Evolutionary conservation across 179 eudicot species (phyloP).

Genomic region (Heliamphora pulchella): DNA sequence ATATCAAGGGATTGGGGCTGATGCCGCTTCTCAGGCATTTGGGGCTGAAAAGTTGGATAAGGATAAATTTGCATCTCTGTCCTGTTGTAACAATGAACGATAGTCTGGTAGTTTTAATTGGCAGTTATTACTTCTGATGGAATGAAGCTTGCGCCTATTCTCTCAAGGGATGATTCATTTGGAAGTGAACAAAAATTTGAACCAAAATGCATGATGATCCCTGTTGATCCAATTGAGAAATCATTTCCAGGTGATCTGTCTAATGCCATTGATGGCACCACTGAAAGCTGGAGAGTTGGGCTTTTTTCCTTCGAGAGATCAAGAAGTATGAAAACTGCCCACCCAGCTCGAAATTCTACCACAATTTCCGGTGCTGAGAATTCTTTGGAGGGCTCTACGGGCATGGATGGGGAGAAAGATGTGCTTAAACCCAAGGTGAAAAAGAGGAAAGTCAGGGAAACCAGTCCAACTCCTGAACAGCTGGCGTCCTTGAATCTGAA

Average conservation of each 20-base stretch:
- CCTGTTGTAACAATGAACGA: not conserved
- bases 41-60: not conserved
- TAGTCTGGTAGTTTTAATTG: not conserved
- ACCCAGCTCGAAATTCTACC: conserved; percentile 4
- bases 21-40: not conserved
- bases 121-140: conserved; percentile 44
- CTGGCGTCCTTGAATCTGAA: conserved; percentile 75
- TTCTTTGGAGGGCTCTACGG: conserved; percentile 19
- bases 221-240: conserved; percentile 30
- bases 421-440: conserved; percentile 24
- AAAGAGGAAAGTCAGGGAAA: conserved; percentile 44
- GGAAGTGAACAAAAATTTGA: conserved; percentile 28
- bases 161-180: conserved; percentile 22
- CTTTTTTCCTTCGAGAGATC: conserved; percentile 55
- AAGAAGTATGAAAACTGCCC: conserved; percentile 30
- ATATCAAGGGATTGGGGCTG: not conserved
- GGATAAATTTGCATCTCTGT: conserved; percentile 13
- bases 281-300: conserved; percentile 60
- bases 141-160: conserved; percentile 25
- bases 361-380: conserved; percentile 26
- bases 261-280: conserved; percentile 28
- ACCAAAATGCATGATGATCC: conserved; percentile 38
- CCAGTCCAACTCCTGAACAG: conserved; percentile 77
- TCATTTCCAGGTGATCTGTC: conserved; percentile 32
- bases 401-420: conserved; percentile 20